Evolutionary conservation across 495 filamentous ascomycete species (phyloP), one percentile per base, ranked within the genome.

Genomic region (Friedmanniomyces simplex): DNA sequence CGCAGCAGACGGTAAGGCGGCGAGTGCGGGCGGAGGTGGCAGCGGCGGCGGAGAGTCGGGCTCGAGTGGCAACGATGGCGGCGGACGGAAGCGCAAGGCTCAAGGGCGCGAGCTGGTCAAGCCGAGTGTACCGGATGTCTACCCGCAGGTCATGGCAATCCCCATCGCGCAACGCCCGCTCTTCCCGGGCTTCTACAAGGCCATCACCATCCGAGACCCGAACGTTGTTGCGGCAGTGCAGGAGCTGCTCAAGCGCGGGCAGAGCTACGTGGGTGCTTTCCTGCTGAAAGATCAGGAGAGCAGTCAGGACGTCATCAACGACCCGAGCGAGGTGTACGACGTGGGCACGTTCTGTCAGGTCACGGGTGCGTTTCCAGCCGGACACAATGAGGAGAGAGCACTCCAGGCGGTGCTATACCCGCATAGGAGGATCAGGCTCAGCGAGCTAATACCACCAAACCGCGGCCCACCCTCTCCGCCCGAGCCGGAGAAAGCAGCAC

Each of bases 131-230:
- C 94, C 94, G 21, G 94, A 96, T 49, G 83, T 96, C 37, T 99
- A 99, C 69, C 93, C 94, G 21, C 91, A 97, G 67, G 90, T 99
- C 49, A 90, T 99, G 86, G 94, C 94, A 0, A 91, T 99, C 54
- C 93, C 94, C n/a, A 96, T 99, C 63, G 86, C 88, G 5, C 91
- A 93, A 72, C 81, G 94, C 47, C 94, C 93, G 24, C 73, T 99
- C 1, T 99, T 96, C 71, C 94, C 94, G 0, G 94, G 94, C 0
- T 99, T 96, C 73, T 99, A 99, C 74, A 99, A 99, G 69, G 91
- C 94, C 2, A 87, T 99, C 58, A 97, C 93, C 4, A 90, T 99
- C 52, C 84, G 85, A 60, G 88, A 99, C 68, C 86, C 83, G 5
- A 85, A 89, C 62, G 94, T 99, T 22, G 82, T 87, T 30, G 77